Evolutionary conservation across 169 alveolate genomes (phyloP).

Genomic region (Plasmodium cynomolgi): DNA sequence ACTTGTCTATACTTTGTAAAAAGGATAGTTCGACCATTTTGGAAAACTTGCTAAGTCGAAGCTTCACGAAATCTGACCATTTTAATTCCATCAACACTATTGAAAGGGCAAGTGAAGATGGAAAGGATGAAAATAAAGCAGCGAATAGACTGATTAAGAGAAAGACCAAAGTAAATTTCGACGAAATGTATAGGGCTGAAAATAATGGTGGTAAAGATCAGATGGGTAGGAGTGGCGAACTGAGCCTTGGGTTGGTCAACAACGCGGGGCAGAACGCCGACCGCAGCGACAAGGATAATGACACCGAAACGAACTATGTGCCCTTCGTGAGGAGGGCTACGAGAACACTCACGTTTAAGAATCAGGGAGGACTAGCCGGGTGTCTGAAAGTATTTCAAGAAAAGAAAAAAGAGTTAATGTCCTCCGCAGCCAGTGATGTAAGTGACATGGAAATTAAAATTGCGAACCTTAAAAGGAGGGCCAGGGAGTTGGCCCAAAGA

Average conservation of each 20-base stretch:
- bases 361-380: conserved; percentile 70
- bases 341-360: conserved; percentile 62
- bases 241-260: neutral
- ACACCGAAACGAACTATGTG: conserved; percentile 22
- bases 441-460: conserved; percentile 71
- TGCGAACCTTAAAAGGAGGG: conserved; percentile 75
- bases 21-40: conserved; percentile 38
- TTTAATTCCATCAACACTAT: conserved; percentile 11
- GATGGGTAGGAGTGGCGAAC: neutral
- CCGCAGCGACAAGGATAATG: neutral
- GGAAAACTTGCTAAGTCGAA: conserved; percentile 46
- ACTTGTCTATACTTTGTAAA: neutral
- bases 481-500: conserved; percentile 73
- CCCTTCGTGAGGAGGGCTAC: conserved; percentile 75
- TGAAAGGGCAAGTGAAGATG: conserved; percentile 33
- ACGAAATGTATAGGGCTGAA: neutral
- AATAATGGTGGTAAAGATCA: neutral
- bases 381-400: conserved; percentile 47
- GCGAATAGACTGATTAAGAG: neutral
- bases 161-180: conserved; percentile 15
- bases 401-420: conserved; percentile 67
- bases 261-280: neutral
- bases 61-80: conserved; percentile 52
- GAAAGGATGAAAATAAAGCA: neutral
- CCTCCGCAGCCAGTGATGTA: conserved; percentile 42